Evolutionary conservation across 768 basidiomycete species (phyloP), one percentile per base, ranked within the genome.

Genomic region (Macrolepiota dolichaula): DNA sequence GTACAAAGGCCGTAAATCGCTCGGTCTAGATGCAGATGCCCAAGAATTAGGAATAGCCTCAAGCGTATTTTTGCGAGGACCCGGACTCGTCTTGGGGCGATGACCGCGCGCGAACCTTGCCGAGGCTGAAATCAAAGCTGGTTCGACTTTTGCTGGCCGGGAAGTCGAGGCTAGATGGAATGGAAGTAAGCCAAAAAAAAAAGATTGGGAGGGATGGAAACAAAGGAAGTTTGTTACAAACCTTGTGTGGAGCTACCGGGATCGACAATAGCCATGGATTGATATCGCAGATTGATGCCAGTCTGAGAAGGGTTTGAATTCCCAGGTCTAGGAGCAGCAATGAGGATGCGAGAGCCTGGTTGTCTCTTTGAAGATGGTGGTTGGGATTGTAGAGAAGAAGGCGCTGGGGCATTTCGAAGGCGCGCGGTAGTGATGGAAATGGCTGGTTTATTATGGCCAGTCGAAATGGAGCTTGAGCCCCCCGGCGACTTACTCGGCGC

Each of bases 191-290:
- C 25, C 9, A 15, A 42, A 25, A 10, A 32, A 25, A 19, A 4
- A 17, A n/a, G 15, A n/a, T 44, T 17, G 17, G 9, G 5, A 19
- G 19, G 9, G 32, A 35, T 17, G 38, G n/a, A n/a, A n/a, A n/a
- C n/a, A n/a, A n/a, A n/a, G n/a, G n/a, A 25, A 35, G 7, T 32
- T 35, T 17, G 17, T 40, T 32, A 52, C 38, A 53, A 19, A 60
- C 59, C 38, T 53, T 22, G n/a, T 38, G 27, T 36, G 51, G 57
- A 27, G 19, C 49, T 17, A 46, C 27, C 32, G 29, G 59, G 51
- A 60, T 60, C 59, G 59, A 60, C 51, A 35, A 60, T 54, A 24
- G 59, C 32, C 59, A 60, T 60, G 7, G 59, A 53, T 44, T 60
- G 59, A 60, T 60, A 60, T 44, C 59, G 59, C 12, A 60, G 51